A percentile compares a stretch with the other conserved stretches of the same genome.
Evolutionary conservation across 106 monocot species (phyloP).

Genomic region (Platanthera guangdongensis): DNA sequence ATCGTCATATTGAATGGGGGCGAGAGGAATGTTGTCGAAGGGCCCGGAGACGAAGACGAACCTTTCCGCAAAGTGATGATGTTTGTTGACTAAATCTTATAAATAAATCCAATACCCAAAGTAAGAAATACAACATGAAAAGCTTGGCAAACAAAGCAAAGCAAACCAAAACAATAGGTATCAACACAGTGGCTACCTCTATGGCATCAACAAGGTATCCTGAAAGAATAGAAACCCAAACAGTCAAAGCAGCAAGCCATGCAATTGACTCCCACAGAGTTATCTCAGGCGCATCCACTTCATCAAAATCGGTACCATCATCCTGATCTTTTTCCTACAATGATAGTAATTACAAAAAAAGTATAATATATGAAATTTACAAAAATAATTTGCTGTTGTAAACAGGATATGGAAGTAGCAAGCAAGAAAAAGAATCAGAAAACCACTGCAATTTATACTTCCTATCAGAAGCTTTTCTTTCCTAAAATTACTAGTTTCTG

Average conservation of each 20-base stretch:
- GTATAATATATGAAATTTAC: not conserved
- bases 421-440: not conserved
- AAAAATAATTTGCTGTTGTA: not conserved
- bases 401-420: not conserved
- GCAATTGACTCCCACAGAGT: slow-evolving; percentile 66
- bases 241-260: slow-evolving; percentile 84
- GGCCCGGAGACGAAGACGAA: no score
- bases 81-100: no score
- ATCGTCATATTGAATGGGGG: no score
- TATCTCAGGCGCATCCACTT: slow-evolving; percentile 61
- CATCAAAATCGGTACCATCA: slow-evolving; percentile 31
- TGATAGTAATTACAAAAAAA: not conserved
- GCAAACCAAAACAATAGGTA: not conserved
- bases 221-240: slow-evolving; percentile 84
- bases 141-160: not conserved
- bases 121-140: not conserved
- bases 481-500: not conserved
- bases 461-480: not conserved
- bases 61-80: no score
- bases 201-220: slow-evolving; percentile 95
- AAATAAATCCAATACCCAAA: no score
- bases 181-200: slow-evolving; percentile 40
- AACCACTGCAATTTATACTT: not conserved
- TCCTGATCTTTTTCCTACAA: slow-evolving; percentile 41
- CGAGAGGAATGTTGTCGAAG: no score